Conservation (phyloP, 768 basidiomycete genomes). For the Leccinum incarnatum region DNA sequence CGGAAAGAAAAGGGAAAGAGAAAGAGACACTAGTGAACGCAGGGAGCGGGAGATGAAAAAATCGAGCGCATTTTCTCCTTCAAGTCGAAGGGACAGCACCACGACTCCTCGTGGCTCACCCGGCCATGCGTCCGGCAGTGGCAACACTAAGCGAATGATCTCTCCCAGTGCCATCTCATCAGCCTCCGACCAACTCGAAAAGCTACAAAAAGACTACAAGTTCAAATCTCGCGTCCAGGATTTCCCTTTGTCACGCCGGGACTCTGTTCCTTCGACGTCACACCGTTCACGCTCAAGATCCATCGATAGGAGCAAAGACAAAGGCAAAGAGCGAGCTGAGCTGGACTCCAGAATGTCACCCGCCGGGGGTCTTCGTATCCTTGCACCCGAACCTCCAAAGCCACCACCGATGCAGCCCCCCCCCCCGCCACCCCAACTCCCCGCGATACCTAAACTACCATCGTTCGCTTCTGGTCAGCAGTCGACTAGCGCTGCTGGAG, state of each 20-base stretch:
- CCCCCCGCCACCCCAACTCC: slow-evolving; percentile 18
- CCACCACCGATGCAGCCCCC: slow-evolving; percentile 21
- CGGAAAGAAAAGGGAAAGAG: background rate
- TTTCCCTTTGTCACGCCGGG: slow-evolving; percentile 5
- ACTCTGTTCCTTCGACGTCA: slow-evolving; percentile 4
- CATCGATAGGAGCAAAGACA: slow-evolving; percentile 6
- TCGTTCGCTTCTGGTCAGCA: slow-evolving; percentile 19
- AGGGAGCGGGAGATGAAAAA: slow-evolving; percentile 6
- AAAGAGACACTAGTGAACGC: background rate
- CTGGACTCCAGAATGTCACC: slow-evolving; percentile 2
- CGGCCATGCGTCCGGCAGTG: slow-evolving; percentile 10
- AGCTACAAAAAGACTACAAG: slow-evolving; percentile 16
- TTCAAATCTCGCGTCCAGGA: background rate
- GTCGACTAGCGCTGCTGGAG: background rate
- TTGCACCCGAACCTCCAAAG: slow-evolving; percentile 10
- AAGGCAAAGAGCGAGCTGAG: slow-evolving; percentile 1
- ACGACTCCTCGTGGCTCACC: slow-evolving; percentile 11
- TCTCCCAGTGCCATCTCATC: slow-evolving; percentile 26
- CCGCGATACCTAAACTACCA: slow-evolving; percentile 18
- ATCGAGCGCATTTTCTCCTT: slow-evolving; percentile 8
- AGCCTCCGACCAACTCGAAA: slow-evolving; percentile 27
- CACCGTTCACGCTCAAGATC: slow-evolving; percentile 15
- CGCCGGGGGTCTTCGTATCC: background rate
- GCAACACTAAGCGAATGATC: slow-evolving; percentile 11
- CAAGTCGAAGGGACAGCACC: slow-evolving; percentile 19